Base-by-base conservation (phyloP, 495 filamentous ascomycete genomes). In the Oidiodendron maius region DNA sequence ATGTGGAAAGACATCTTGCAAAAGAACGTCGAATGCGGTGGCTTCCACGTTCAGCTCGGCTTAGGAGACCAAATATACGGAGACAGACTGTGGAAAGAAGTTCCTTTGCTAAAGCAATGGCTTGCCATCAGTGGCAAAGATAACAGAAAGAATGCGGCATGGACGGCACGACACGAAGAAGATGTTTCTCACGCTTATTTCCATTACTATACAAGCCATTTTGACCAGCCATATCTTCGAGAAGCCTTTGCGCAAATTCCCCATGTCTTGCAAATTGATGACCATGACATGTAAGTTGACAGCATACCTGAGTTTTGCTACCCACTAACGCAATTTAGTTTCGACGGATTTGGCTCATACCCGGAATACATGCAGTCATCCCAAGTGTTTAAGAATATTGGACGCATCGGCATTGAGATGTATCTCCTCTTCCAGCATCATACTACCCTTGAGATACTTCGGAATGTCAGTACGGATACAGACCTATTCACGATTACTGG, bases 1-100 rank as follows among this genome's bases (percentile, higher is more conserved):
- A 95, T 98, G 93, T 98, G 93, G 93, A 96, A 95, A 55, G 93
- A 98, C 59, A 89, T 98, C 24, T 78, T 98, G 65, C 91, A 95
- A 65, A 97, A 96, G 72, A 94, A 98, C 63, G 79, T 86, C 34
- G 93, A 98, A 56, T 94, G 88, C 58, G 89, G 89, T 44, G 93
- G 93, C 9, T 98, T 98, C 66, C 93, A 98, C 59, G 80, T 84
- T 3, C 93, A 98, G 58, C 71, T 98, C 6, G 91, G 89, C 18
- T 71, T 96, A 2, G 93, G 93, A 28, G 89, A 90, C 43, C 94
- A 97, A 65, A 93, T 98, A 47, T 98, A 94, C 65, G 94, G 89
- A 0, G 93, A 98, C 66, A 72, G 93, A 13, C 74, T 98, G 60
- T 98, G 93, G 93, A 96, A 89, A 54, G 94, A 98, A 59, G 84